phyloP scores from a whole-genome alignment of 2,329 filamentous ascomycete genomes.

The Parastagonospora avenae region DNA sequence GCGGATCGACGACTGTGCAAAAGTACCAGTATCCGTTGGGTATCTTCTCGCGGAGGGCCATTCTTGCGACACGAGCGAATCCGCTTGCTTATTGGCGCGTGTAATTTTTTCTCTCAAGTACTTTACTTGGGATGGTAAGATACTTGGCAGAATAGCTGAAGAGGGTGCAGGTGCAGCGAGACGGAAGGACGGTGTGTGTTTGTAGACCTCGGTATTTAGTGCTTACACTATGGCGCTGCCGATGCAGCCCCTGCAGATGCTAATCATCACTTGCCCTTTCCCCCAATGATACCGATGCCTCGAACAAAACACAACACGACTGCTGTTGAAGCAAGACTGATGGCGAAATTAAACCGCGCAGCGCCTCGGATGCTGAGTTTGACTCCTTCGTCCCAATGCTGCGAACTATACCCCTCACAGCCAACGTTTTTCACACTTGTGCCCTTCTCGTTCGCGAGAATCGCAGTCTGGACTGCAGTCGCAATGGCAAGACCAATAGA shows the following conservation, averaged over 20 bases:
- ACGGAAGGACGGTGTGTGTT: too few relatives aligned
- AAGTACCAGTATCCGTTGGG: slow-evolving; percentile 8
- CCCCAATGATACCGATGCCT: slow-evolving; percentile 25
- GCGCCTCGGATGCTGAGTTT: slow-evolving; percentile 46
- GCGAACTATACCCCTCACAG: slow-evolving; percentile 19
- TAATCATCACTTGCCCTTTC: slow-evolving; percentile 5
- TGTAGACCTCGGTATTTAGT: neutral
- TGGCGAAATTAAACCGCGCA: slow-evolving; percentile 48
- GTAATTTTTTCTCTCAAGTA: neutral
- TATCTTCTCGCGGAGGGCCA: slow-evolving; percentile 1
- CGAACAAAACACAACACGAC: slow-evolving; percentile 40
- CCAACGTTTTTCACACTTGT: slow-evolving; percentile 35
- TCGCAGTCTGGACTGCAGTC: slow-evolving; percentile 67
- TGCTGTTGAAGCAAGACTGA: slow-evolving; percentile 40
- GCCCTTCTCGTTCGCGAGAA: slow-evolving; percentile 43
- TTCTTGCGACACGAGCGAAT: neutral
- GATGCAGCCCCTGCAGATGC: neutral
- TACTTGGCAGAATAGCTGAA: neutral
- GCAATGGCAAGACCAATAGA: slow-evolving; percentile 69
- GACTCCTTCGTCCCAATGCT: slow-evolving; percentile 36
- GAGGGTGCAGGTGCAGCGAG: too few relatives aligned
- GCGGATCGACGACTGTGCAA: slow-evolving; percentile 7
- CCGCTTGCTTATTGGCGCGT: neutral
- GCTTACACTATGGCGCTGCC: neutral
- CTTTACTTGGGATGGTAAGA: neutral